These are phyloP conservation scores for Colletotrichum theobromicola DNA, from an alignment of 2,329 filamentous ascomycete species.

Conservation along the genomic window DNA sequence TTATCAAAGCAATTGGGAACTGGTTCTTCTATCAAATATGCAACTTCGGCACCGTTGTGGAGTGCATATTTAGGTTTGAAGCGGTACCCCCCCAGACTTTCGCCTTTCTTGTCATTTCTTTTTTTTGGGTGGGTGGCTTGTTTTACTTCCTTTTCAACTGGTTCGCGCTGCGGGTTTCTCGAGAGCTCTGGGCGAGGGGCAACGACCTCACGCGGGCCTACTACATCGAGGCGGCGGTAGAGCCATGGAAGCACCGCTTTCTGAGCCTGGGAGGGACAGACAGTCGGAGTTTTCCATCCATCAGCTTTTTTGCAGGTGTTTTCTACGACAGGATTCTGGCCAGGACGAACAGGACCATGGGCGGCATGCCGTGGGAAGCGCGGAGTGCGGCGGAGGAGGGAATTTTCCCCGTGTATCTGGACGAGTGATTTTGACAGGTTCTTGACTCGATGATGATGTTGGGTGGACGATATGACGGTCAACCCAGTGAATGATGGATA, in stretches of 20 bases:
- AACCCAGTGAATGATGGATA: neutral
- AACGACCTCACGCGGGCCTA: constrained; percentile 7
- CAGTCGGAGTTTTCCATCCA: neutral
- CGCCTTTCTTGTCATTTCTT: neutral
- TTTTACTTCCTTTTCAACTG: neutral
- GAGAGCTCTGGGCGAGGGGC: neutral
- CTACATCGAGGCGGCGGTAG: neutral
- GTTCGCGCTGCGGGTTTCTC: neutral
- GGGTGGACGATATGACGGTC: neutral
- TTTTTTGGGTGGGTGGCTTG: neutral
- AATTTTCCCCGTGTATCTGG: neutral
- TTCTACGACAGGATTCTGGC: neutral
- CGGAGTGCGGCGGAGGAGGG: neutral
- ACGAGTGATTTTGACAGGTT: neutral
- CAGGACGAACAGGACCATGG: neutral
- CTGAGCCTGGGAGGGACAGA: neutral
- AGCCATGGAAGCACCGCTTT: neutral
- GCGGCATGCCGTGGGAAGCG: neutral
- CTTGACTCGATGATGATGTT: neutral
- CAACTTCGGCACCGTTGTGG: neutral
- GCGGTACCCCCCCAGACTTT: neutral
- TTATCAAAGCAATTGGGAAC: neutral
- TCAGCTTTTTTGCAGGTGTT: neutral
- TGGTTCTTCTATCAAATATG: neutral
- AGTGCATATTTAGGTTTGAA: neutral